These are phyloP conservation scores for Lentinus brumalis DNA, from an alignment of 768 basidiomycete species.

Conservation along the genomic window DNA sequence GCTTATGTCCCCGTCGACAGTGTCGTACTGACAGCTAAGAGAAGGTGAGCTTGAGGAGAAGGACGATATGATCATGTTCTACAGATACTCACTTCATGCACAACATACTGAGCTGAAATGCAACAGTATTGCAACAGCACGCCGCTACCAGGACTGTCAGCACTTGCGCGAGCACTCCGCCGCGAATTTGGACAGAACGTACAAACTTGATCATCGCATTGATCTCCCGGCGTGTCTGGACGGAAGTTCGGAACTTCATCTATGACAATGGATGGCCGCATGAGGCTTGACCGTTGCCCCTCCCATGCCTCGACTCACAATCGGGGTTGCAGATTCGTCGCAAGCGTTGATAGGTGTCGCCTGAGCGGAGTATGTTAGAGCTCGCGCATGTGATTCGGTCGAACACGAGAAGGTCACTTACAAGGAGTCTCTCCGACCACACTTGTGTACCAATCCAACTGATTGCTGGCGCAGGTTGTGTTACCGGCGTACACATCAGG, in stretches of 20 bases:
- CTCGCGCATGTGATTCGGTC: background rate
- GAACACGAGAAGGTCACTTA: background rate
- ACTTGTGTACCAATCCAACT: conserved; percentile 22
- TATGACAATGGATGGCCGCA: background rate
- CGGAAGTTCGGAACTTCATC: conserved; percentile 13
- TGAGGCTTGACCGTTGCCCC: too few species aligned
- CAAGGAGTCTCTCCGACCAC: conserved; percentile 23
- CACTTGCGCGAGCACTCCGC: background rate
- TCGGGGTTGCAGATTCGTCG: conserved; percentile 20
- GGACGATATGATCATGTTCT: too few species aligned
- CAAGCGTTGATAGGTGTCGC: conserved; percentile 17
- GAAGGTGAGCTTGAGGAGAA: background rate
- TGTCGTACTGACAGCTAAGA: conserved; percentile 6
- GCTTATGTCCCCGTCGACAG: background rate
- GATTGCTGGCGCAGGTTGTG: conserved; percentile 18
- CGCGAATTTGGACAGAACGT: background rate
- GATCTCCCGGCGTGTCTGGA: conserved; percentile 2
- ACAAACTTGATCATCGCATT: conserved; percentile 11
- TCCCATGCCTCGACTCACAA: conserved; percentile 2
- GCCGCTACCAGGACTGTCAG: background rate
- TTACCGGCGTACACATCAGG: conserved; percentile 2
- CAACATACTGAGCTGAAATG: conserved; percentile 17
- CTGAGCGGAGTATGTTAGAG: background rate
- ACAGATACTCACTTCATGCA: conserved; percentile 12
- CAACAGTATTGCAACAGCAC: conserved; percentile 18